phyloP scores from a whole-genome alignment of 176 grass and related monocot genomes.

The Dactylis glomerata region DNA sequence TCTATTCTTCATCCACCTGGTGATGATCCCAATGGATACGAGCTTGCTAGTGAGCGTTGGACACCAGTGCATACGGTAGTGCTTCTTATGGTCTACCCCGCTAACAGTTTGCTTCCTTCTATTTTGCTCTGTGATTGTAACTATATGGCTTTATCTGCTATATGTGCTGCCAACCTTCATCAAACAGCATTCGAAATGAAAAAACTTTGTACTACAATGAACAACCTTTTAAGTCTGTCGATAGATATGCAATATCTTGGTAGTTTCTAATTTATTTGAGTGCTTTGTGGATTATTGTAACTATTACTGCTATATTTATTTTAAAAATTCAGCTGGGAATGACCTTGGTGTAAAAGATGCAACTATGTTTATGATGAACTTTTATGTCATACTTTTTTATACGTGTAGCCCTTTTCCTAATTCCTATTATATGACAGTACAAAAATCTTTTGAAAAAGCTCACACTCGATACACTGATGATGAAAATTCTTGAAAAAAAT shows the following conservation, averaged over 20 bases:
- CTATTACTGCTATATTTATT: not conserved
- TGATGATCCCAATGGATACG: conserved; percentile 92
- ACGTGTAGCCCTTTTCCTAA: not conserved
- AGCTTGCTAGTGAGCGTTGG: conserved; percentile 97
- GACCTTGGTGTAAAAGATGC: not conserved
- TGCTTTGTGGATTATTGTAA: not conserved
- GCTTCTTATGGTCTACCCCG: conserved; percentile 1
- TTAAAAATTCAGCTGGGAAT: not conserved
- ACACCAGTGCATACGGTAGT: conserved; percentile 89
- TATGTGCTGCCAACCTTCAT: not conserved
- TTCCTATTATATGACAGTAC: not conserved
- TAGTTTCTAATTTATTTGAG: not conserved
- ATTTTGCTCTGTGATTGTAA: not conserved
- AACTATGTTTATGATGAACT: not conserved
- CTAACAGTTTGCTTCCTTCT: not conserved
- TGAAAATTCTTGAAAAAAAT: not conserved
- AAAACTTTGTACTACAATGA: not conserved
- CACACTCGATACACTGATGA: not conserved
- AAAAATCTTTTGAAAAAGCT: not conserved
- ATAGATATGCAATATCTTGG: not conserved
- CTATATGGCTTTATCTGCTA: not conserved
- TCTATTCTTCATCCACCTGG: conserved; percentile 98
- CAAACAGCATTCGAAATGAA: not conserved
- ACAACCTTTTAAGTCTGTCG: not conserved
- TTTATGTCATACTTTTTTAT: not conserved